These are phyloP conservation scores for Waltergamsia citrina DNA, from an alignment of 2,329 filamentous ascomycete genomes.

Conservation along the genomic window DNA sequence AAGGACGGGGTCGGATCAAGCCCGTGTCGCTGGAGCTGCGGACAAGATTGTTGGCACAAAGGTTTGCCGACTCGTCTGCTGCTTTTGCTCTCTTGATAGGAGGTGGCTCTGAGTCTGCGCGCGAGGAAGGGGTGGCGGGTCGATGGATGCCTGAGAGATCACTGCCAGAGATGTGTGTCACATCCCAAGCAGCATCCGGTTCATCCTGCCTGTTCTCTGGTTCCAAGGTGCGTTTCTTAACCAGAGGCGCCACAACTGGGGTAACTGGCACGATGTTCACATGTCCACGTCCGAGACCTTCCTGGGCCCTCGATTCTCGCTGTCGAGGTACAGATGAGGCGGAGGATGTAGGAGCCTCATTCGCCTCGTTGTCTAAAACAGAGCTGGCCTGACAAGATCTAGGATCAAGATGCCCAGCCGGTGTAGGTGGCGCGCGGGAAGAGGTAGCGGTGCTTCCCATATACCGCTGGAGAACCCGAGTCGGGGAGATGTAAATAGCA, in stretches of 20 bases:
- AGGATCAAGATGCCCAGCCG: conserved; percentile 5
- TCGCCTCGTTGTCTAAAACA: too few species aligned
- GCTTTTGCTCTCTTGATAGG: conserved; percentile 15
- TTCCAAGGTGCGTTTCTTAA: too few species aligned
- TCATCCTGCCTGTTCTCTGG: neutral
- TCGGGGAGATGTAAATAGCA: conserved; percentile 30
- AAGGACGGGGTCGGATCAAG: conserved; percentile 5
- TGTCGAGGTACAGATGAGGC: neutral
- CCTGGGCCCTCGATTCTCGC: neutral
- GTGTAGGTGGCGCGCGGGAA: too few species aligned
- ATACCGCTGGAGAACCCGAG: conserved; percentile 38
- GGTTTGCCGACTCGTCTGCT: conserved; percentile 4
- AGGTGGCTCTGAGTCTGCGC: conserved; percentile 20
- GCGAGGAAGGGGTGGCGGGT: conserved; percentile 9
- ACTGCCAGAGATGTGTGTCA: conserved; percentile 24
- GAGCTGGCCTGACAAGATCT: neutral
- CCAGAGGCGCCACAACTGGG: too few species aligned
- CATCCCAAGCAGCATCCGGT: conserved; percentile 11
- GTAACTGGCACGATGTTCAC: too few species aligned
- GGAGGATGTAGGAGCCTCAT: too few species aligned
- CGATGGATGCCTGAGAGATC: conserved; percentile 8
- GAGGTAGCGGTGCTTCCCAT: too few species aligned
- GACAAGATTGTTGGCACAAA: conserved; percentile 2
- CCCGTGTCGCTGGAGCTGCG: conserved; percentile 4
- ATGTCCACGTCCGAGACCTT: too few species aligned